These are phyloP conservation scores for Rhodotorula sp. DNA, from an alignment of 1,284 basidiomycete genomes.

Conservation along the genomic window DNA sequence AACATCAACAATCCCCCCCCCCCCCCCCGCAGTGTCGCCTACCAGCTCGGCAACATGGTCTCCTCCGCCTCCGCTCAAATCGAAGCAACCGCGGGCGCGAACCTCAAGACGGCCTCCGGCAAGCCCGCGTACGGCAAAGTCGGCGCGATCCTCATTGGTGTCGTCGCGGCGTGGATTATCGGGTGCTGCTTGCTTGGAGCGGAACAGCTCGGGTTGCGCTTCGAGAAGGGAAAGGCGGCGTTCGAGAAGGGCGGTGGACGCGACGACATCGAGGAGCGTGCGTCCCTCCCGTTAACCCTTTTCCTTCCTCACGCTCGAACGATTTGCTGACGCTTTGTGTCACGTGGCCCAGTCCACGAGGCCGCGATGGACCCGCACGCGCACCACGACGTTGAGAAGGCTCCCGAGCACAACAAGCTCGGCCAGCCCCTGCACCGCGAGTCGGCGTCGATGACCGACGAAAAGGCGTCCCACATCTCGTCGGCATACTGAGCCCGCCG, in stretches of 20 bases:
- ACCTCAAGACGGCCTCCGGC: constrained; percentile 49
- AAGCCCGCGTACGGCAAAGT: constrained; percentile 78
- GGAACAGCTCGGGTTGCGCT: constrained; percentile 74
- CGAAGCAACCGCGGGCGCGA: constrained; percentile 66
- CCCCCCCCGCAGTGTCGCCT: not conserved
- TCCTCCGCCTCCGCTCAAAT: constrained; percentile 85
- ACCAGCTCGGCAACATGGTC: constrained; percentile 61
- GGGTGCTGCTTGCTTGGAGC: constrained; percentile 31
- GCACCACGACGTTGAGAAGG: constrained; percentile 22
- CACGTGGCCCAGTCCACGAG: constrained; percentile 11
- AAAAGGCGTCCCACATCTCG: not conserved
- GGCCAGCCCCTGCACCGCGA: constrained; percentile 21
- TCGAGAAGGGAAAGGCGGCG: constrained; percentile 75
- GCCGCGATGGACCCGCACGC: not conserved
- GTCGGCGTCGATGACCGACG: constrained; percentile 7
- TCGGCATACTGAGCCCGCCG: not conserved
- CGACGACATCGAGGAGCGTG: constrained; percentile 32
- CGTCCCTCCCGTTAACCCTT: not conserved
- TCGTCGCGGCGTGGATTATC: constrained; percentile 50
- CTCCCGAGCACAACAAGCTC: constrained; percentile 4
- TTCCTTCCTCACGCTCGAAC: not conserved
- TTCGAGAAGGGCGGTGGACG: constrained; percentile 55
- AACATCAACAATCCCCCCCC: too few species aligned
- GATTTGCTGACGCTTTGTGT: not conserved
- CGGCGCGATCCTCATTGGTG: constrained; percentile 13